Evolutionary conservation across 1,284 basidiomycete species (phyloP), one percentile per base, ranked within the genome.

Genomic region (Wallemia ichthyophaga): DNA sequence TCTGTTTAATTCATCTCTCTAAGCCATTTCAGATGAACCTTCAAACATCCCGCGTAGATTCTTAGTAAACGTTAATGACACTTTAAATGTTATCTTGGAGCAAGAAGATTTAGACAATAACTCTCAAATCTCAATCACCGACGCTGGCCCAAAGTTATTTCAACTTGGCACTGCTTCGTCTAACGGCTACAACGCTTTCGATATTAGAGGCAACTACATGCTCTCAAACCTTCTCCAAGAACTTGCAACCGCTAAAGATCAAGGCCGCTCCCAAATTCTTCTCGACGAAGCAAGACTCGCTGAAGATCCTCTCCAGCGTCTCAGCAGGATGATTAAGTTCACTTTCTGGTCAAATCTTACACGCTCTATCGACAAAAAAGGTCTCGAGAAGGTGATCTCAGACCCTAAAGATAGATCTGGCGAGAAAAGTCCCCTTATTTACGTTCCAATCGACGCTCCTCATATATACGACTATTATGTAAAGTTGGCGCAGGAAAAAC

Each of bases 331-430:
- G 92, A 98, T 98, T 73, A 85, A 83, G 68, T 81, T 91, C 71
- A 91, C 86, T 13, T 98, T 98, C 74, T 98, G 92, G 92, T 85
- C 92, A 69, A 86, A 89, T 9, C 75, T 98, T 58, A 98, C 94
- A 1, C 81, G 92, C 59, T 80, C 88, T 33, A 98, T 98, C 66
- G 94, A 98, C 67, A 89, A 86, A 0, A 88, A 95, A 63, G 94
- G 92, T 2, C 76, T 98, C 28, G 91, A 96, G 70, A 85, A 88
- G 62, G 95, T 96, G 63, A 88, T 88, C 59, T 84, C 84, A 1
- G 94, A 98, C 69, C 92, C 94, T 11, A 98, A 98, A 74, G 95
- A 92, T 68, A 77, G 88, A 60, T 86, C 83, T 2, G 83, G 81
- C 31, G 80, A 81, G 61, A 73, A 82, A 59, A 84, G 85, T 64